A percentile compares a stretch with the other conserved stretches of the same genome.
Evolutionary conservation across 148 eudicot genomes (phyloP).

Genomic region (Euryodendron excelsum): DNA sequence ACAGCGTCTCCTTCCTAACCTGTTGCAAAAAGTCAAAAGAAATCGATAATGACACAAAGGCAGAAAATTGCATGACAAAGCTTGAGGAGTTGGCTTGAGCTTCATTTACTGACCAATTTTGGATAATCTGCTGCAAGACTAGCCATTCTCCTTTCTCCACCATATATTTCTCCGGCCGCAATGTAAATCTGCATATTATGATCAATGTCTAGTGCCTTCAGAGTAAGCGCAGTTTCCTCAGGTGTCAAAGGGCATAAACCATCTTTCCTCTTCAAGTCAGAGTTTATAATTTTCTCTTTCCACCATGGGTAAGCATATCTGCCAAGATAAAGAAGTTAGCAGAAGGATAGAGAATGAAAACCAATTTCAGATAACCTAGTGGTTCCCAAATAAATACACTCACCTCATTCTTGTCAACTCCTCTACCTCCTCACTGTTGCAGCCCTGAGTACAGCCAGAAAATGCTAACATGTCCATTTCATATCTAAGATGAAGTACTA

Average conservation of each 20-base stretch:
- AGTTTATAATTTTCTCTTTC: constrained; percentile 91
- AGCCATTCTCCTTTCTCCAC: constrained; percentile 79
- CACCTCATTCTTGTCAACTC: constrained; percentile 94
- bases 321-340: constrained; percentile 12
- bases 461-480: constrained; percentile 99
- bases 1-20: constrained; percentile 76
- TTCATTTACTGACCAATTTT: constrained; percentile 60
- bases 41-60: neutral
- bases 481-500: constrained; percentile 89
- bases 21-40: constrained; percentile 23
- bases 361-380: neutral
- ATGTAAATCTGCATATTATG: constrained; percentile 73
- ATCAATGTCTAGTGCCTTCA: constrained; percentile 79
- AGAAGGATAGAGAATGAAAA: neutral
- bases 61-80: neutral
- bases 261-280: constrained; percentile 79
- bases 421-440: constrained; percentile 73
- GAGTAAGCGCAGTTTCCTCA: constrained; percentile 80
- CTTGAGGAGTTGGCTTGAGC: neutral
- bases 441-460: constrained; percentile 93
- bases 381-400: constrained; percentile 8
- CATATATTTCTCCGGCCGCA: constrained; percentile 97
- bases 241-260: constrained; percentile 95
- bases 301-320: constrained; percentile 99
- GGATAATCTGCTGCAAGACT: constrained; percentile 75